A percentile compares a stretch with the other conserved stretches of the same genome.
Conservation (phyloP, 2,329 filamentous ascomycete genomes). For the Eutypa lata region DNA sequence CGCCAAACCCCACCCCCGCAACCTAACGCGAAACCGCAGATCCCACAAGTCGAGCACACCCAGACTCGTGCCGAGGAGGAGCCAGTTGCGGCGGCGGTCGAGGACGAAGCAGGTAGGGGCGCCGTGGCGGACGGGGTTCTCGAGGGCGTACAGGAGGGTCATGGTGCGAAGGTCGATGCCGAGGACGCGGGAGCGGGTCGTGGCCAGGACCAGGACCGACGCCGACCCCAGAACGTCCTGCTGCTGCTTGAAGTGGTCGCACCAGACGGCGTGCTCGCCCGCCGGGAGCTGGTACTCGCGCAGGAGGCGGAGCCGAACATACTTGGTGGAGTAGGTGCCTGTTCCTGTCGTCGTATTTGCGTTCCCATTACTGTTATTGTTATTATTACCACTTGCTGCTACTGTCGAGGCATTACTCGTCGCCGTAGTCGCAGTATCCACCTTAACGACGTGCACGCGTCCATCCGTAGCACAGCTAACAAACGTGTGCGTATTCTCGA, state of each 20-base stretch:
- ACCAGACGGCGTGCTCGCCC: conserved; percentile 81
- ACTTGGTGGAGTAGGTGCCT: conserved; percentile 54
- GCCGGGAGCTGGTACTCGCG: conserved; percentile 75
- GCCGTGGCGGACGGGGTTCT: conserved; percentile 89
- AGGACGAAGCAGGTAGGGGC: conserved; percentile 88
- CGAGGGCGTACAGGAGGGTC: conserved; percentile 73
- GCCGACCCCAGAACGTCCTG: no score
- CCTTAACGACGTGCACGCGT: conserved; percentile 82
- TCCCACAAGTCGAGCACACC: conserved; percentile 95
- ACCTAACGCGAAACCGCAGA: conserved; percentile 83
- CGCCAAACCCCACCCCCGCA: conserved; percentile 85
- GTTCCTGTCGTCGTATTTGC: no score
- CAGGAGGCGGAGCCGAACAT: conserved; percentile 72
- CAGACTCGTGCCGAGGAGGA: conserved; percentile 87
- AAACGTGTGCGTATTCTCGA: conserved; percentile 92
- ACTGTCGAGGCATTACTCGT: conserved; percentile 4
- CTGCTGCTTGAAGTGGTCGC: conserved; percentile 86
- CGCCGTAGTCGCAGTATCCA: conserved; percentile 50
- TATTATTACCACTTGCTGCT: no score
- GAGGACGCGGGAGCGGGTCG: conserved; percentile 78
- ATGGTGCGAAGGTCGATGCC: conserved; percentile 87
- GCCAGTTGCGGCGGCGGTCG: conserved; percentile 83
- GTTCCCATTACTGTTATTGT: no score
- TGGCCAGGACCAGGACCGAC: conserved; percentile 83
- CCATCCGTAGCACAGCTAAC: conserved; percentile 88